These are phyloP conservation scores for Coemansia sp. DNA, from an alignment of 192 early-diverging fungal genomes.

Conservation along the genomic window DNA sequence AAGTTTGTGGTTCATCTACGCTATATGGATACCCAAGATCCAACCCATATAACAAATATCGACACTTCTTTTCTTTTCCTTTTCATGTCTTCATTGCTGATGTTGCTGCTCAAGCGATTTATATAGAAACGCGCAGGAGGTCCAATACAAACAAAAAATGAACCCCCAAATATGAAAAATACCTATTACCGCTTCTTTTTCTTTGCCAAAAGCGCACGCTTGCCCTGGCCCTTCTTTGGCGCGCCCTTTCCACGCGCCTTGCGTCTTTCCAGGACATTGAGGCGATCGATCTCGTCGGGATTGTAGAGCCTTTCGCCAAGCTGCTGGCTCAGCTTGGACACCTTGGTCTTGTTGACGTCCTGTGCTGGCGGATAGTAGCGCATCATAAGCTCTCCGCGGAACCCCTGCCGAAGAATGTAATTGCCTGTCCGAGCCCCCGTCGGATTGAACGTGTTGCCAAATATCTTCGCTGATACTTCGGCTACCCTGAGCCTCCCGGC, in stretches of 20 bases:
- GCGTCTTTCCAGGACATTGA: slow-evolving; percentile 66
- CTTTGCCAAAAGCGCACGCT: slow-evolving; percentile 45
- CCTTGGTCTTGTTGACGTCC: slow-evolving; percentile 27
- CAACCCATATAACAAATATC: too few relatives aligned
- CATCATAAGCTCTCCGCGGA: slow-evolving; percentile 67
- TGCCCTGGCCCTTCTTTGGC: slow-evolving; percentile 67
- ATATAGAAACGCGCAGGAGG: too few relatives aligned
- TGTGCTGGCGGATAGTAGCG: slow-evolving; percentile 67
- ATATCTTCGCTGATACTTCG: slow-evolving; percentile 64
- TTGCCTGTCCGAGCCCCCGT: slow-evolving; percentile 67
- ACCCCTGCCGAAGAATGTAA: slow-evolving; percentile 68
- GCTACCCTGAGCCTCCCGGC: slow-evolving; percentile 52
- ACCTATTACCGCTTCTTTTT: slow-evolving; percentile 31
- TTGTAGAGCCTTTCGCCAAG: slow-evolving; percentile 48
- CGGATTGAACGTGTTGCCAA: slow-evolving; percentile 71
- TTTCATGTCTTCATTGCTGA: too few relatives aligned
- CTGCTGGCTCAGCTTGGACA: slow-evolving; percentile 28
- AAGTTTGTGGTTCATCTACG: too few relatives aligned
- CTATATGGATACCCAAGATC: too few relatives aligned
- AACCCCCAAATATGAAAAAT: background rate
- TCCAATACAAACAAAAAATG: background rate
- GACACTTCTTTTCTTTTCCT: too few relatives aligned
- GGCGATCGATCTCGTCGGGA: slow-evolving; percentile 64
- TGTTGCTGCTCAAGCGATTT: too few relatives aligned
- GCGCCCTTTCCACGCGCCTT: slow-evolving; percentile 76